A percentile compares a stretch with the other conserved stretches of the same genome.
phyloP scores from a whole-genome alignment of 306 rosid species.

The Luffa acutangula region DNA sequence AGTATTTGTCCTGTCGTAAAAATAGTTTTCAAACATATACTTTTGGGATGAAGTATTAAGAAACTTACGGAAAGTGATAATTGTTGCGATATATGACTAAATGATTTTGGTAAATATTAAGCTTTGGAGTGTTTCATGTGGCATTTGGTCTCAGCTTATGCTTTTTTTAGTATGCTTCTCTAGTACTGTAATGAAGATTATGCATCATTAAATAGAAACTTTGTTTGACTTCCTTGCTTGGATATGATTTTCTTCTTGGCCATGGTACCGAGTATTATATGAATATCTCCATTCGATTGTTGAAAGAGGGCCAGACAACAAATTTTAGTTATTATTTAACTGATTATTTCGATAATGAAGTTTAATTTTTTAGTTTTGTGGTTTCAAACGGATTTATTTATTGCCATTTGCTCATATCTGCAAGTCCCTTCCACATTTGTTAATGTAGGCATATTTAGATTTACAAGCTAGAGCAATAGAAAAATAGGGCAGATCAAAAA shows the following conservation, averaged over 20 bases:
- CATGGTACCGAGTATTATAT: background rate
- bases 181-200: background rate
- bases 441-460: no score
- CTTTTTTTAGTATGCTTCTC: background rate
- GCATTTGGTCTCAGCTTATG: constrained; percentile 4
- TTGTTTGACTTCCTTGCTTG: background rate
- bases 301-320: background rate
- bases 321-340: background rate
- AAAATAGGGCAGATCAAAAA: no score
- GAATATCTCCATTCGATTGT: background rate
- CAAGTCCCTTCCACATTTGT: no score
- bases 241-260: background rate
- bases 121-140: constrained; percentile 62
- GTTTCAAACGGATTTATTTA: background rate
- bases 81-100: no score
- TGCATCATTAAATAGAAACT: background rate
- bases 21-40: no score
- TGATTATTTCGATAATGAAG: background rate
- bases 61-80: no score
- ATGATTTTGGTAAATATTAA: no score
- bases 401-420: no score
- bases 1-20: no score
- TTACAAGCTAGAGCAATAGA: no score
- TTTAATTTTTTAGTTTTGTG: background rate
- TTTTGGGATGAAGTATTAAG: no score